Evolutionary conservation across 2,329 filamentous ascomycete genomes (phyloP).

Genomic region (Fusarium dlaminii): DNA sequence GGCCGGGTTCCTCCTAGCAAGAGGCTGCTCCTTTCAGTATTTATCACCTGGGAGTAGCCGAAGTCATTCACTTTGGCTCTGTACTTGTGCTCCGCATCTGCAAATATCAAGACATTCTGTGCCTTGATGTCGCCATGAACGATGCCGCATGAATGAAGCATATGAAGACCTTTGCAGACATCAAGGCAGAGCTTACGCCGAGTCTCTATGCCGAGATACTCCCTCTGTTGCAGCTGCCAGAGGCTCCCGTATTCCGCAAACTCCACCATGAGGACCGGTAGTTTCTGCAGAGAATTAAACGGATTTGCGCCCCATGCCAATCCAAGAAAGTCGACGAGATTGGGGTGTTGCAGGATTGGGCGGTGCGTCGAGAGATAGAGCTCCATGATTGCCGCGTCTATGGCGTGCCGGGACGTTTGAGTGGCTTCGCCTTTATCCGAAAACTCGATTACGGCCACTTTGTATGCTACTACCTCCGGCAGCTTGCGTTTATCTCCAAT

Average conservation of each 20-base stretch:
- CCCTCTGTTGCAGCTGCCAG: neutral
- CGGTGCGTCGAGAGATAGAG: neutral
- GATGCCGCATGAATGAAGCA: neutral
- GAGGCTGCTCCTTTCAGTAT: neutral
- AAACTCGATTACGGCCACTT: neutral
- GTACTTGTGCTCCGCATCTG: neutral
- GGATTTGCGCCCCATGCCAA: neutral
- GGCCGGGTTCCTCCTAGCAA: neutral
- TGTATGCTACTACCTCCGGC: neutral
- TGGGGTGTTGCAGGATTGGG: neutral
- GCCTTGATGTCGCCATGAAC: neutral
- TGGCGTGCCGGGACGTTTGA: neutral
- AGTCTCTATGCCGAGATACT: neutral
- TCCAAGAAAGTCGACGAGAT: neutral
- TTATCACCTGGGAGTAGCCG: neutral
- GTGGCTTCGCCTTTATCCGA: neutral
- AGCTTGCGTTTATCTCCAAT: neutral
- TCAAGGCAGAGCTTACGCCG: neutral
- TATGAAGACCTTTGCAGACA: neutral
- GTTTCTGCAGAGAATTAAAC: neutral
- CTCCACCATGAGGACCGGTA: neutral
- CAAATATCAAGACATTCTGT: neutral
- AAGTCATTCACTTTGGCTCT: neutral
- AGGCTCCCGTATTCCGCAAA: neutral
- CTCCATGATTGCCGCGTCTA: neutral